These are phyloP conservation scores for Solanum tarapatanum DNA, from an alignment of 257 asterid species.

Conservation along the genomic window DNA sequence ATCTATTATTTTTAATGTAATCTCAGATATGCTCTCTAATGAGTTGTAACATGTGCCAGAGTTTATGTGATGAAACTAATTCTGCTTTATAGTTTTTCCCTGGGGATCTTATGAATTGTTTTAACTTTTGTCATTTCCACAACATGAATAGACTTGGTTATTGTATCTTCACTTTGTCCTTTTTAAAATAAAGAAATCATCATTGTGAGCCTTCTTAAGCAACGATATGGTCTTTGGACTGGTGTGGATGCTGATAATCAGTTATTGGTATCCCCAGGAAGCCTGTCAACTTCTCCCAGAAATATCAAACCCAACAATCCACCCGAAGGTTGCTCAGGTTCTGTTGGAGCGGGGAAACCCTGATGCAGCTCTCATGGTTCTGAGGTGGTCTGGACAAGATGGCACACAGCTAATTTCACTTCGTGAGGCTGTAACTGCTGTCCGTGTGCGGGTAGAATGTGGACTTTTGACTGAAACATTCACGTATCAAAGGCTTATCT, in stretches of 20 bases:
- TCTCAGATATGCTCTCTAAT: neutral
- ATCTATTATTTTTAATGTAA: neutral
- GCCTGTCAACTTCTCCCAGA: conserved; percentile 84
- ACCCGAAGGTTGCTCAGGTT: conserved; percentile 73
- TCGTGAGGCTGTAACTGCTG: conserved; percentile 75
- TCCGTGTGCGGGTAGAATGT: conserved; percentile 81
- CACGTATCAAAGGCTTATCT: conserved; percentile 74
- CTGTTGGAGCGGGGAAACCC: conserved; percentile 85
- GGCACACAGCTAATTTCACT: conserved; percentile 49
- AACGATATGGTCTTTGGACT: neutral
- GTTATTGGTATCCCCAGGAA: conserved; percentile 40
- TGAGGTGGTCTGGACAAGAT: conserved; percentile 89
- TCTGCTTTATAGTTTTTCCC: neutral
- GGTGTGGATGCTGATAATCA: conserved; percentile 1
- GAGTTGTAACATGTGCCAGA: neutral
- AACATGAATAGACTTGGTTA: neutral
- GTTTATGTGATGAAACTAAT: neutral
- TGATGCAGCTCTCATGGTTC: conserved; percentile 86
- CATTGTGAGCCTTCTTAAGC: neutral
- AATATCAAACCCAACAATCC: conserved; percentile 60
- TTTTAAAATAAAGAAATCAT: neutral
- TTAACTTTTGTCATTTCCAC: neutral
- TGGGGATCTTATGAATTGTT: neutral
- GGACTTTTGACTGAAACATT: conserved; percentile 94
- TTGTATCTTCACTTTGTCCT: neutral